These are phyloP conservation scores for Omphalea diandra DNA, from an alignment of 441 rosid genomes.

Conservation along the genomic window DNA sequence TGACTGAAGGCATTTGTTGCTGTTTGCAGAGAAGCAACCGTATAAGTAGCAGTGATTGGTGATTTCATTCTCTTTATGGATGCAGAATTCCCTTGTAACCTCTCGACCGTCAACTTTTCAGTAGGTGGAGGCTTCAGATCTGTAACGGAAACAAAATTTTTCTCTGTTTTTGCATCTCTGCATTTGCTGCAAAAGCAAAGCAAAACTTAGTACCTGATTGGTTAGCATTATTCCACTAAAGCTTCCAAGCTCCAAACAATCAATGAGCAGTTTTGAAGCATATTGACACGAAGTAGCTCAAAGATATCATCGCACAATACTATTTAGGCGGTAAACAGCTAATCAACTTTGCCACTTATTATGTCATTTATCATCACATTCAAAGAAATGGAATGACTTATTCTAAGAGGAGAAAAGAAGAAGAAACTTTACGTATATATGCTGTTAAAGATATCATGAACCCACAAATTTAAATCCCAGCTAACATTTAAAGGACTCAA, in stretches of 20 bases:
- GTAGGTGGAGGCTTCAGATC: conserved; percentile 50
- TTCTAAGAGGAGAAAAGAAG: not conserved
- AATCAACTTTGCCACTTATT: too few relatives aligned
- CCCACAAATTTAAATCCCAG: not conserved
- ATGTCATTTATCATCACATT: too few relatives aligned
- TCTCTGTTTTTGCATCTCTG: not conserved
- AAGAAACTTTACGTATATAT: not conserved
- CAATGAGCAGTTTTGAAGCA: not conserved
- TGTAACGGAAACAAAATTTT: not conserved
- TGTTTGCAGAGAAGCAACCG: conserved; percentile 81
- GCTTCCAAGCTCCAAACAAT: conserved; percentile 21
- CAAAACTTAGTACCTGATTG: conserved; percentile 6
- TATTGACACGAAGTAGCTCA: not conserved
- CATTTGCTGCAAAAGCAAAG: conserved; percentile 25
- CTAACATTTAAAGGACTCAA: not conserved
- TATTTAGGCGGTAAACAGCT: not conserved
- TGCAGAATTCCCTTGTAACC: conserved; percentile 57
- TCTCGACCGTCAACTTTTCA: conserved; percentile 60
- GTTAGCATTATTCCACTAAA: conserved; percentile 8
- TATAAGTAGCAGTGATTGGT: conserved; percentile 76
- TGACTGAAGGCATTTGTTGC: conserved; percentile 90
- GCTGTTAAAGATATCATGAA: not conserved
- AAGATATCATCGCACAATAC: not conserved
- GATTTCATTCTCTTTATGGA: conserved; percentile 66
- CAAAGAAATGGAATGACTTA: not conserved